Conservation (phyloP, 2,329 filamentous ascomycete genomes). For the Metarhizium humberi region DNA sequence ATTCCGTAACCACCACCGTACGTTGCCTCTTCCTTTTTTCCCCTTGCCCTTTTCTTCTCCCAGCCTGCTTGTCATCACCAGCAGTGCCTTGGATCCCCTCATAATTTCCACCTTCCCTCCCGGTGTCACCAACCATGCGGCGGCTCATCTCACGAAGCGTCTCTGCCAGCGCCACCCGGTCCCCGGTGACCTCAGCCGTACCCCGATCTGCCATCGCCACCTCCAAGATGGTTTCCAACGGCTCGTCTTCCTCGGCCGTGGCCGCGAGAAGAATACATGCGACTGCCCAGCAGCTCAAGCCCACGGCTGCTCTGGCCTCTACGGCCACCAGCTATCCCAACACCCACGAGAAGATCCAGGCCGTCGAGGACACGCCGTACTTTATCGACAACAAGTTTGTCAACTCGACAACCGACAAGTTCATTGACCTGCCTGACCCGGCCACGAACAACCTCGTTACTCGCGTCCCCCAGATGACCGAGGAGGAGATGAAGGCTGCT, state of each 20-base stretch:
- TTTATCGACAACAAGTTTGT: slow-evolving; percentile 77
- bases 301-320: slow-evolving; percentile 42
- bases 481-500: slow-evolving; percentile 64
- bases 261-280: slow-evolving; percentile 47
- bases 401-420: slow-evolving; percentile 56
- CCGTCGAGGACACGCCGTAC: slow-evolving; percentile 64
- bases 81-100: not conserved
- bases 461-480: slow-evolving; percentile 72
- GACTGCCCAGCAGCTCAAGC: slow-evolving; percentile 45
- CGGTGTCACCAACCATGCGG: slow-evolving; percentile 29
- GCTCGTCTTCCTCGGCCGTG: slow-evolving; percentile 18
- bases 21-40: not conserved
- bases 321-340: slow-evolving; percentile 56
- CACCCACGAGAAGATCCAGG: slow-evolving; percentile 60
- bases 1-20: not conserved
- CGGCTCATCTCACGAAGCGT: slow-evolving; percentile 33
- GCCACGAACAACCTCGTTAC: slow-evolving; percentile 82
- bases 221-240: slow-evolving; percentile 26
- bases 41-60: not conserved
- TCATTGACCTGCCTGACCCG: slow-evolving; percentile 74
- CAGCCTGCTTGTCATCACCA: not conserved
- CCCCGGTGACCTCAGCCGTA: slow-evolving; percentile 16
- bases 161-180: slow-evolving; percentile 24
- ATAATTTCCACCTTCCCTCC: not conserved
- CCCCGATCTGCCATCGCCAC: slow-evolving; percentile 16